Conservation (phyloP, 169 alveolate genomes). For the Perkinsus olseni region DNA sequence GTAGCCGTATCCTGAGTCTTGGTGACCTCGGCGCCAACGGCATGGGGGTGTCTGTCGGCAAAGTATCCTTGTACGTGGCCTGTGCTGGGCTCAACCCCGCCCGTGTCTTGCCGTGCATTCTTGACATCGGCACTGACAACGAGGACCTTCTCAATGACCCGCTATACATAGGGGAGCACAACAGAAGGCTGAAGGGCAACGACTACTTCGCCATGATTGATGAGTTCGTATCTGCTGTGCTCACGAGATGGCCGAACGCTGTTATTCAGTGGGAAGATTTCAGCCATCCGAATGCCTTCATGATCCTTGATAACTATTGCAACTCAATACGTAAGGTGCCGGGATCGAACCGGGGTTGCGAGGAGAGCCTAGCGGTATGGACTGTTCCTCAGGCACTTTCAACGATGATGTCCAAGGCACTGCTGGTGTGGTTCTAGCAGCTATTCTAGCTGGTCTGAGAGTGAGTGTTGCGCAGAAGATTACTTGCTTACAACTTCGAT, state of each 20-base stretch:
- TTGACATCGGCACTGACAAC: slow-evolving; percentile 44
- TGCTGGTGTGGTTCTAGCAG: slow-evolving; percentile 38
- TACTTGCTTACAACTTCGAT: too few relatives aligned
- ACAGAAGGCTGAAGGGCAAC: slow-evolving; percentile 23
- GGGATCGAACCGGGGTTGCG: not conserved
- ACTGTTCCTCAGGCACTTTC: slow-evolving; percentile 25
- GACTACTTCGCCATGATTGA: slow-evolving; percentile 34
- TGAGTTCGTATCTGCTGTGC: slow-evolving; percentile 25
- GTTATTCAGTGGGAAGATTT: slow-evolving; percentile 47
- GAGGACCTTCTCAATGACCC: slow-evolving; percentile 17
- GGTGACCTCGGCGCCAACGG: slow-evolving; percentile 45
- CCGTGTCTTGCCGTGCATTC: slow-evolving; percentile 24
- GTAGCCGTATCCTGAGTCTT: slow-evolving; percentile 35
- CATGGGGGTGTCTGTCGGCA: slow-evolving; percentile 44
- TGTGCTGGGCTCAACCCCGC: slow-evolving; percentile 45
- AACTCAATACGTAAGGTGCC: not conserved
- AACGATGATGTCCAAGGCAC: slow-evolving; percentile 52
- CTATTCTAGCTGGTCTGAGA: slow-evolving; percentile 18
- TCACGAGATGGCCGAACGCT: slow-evolving; percentile 40
- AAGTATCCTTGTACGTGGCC: slow-evolving; percentile 35
- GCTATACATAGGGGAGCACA: slow-evolving; percentile 21
- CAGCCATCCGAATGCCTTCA: slow-evolving; percentile 32
- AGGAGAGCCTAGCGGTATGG: not conserved
- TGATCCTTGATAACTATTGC: slow-evolving; percentile 20
- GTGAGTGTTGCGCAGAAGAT: too few relatives aligned